Evolutionary conservation across 176 grass and related monocot species (phyloP).

Genomic region (Cenchrus fungigraminus): DNA sequence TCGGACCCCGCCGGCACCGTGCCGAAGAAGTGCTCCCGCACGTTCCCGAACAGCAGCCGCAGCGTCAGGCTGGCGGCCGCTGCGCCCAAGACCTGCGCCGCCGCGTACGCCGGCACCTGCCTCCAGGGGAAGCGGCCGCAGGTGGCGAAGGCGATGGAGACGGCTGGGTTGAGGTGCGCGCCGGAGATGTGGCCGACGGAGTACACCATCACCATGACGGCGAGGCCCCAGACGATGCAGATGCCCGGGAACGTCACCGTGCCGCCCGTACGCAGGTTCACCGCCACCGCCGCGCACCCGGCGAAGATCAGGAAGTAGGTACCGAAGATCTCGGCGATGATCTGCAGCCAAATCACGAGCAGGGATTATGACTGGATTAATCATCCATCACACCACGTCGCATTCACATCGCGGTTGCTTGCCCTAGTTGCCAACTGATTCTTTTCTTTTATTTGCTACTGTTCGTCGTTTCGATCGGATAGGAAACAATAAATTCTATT

Average conservation of each 20-base stretch:
- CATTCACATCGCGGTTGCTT: slow-evolving; percentile 28
- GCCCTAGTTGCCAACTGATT: slow-evolving; percentile 3
- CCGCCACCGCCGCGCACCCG: slow-evolving; percentile 72
- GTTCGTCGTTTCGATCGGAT: neutral
- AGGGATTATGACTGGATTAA: neutral
- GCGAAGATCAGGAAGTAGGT: slow-evolving; percentile 96
- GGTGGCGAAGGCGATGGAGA: slow-evolving; percentile 81
- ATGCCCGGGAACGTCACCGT: slow-evolving; percentile 88
- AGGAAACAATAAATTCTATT: neutral
- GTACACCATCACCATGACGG: slow-evolving; percentile 95
- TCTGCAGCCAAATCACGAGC: slow-evolving; percentile 21
- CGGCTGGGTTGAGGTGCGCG: slow-evolving; percentile 92
- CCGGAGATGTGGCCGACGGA: slow-evolving; percentile 95
- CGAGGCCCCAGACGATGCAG: slow-evolving; percentile 84
- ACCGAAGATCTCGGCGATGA: slow-evolving; percentile 74
- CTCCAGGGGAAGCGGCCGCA: slow-evolving; percentile 80
- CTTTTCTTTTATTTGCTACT: neutral
- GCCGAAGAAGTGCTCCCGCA: slow-evolving; percentile 63
- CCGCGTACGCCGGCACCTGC: slow-evolving; percentile 79
- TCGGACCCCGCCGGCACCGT: slow-evolving; percentile 70
- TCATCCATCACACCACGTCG: slow-evolving; percentile 8
- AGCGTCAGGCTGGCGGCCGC: slow-evolving; percentile 69
- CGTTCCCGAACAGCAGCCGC: slow-evolving; percentile 57
- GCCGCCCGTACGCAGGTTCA: slow-evolving; percentile 66
- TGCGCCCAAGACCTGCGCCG: slow-evolving; percentile 62